Evolutionary conservation across 108 stramenopile genomes (phyloP).

Genomic region (Cylindrotheca fusiformis): DNA sequence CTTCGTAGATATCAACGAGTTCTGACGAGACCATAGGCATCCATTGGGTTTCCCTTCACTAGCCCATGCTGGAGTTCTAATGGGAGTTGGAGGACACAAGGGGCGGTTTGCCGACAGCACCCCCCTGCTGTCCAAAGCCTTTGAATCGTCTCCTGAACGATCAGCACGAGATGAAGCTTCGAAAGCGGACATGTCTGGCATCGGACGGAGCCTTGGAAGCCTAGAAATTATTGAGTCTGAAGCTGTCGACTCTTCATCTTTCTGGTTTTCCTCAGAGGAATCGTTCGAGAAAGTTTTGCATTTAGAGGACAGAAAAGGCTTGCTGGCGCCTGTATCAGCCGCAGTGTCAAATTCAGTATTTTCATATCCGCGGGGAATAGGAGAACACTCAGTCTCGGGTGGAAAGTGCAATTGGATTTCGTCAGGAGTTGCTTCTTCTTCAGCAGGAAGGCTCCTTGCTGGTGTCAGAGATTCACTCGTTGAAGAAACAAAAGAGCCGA

Average conservation of each 20-base stretch:
- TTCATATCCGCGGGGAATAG: conserved; percentile 38
- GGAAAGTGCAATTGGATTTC: conserved; percentile 46
- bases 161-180: conserved; percentile 41
- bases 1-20: conserved; percentile 66
- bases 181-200: conserved; percentile 83
- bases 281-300: neutral
- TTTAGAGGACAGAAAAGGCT: no score
- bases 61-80: conserved; percentile 77
- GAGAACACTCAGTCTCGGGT: conserved; percentile 45
- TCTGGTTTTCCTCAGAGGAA: neutral
- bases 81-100: conserved; percentile 75
- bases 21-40: conserved; percentile 36
- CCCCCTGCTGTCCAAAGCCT: conserved; percentile 21
- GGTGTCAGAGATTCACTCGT: conserved; percentile 4
- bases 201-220: conserved; percentile 54
- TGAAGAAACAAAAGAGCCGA: conserved; percentile 25
- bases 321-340: neutral
- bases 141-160: conserved; percentile 38
- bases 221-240: conserved; percentile 31
- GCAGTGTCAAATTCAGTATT: no score
- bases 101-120: conserved; percentile 16
- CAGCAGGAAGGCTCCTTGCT: neutral
- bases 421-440: conserved; percentile 16
- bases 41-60: conserved; percentile 34
- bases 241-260: neutral